Conservation (phyloP, 106 monocot species). For the Acorus calamus region DNA sequence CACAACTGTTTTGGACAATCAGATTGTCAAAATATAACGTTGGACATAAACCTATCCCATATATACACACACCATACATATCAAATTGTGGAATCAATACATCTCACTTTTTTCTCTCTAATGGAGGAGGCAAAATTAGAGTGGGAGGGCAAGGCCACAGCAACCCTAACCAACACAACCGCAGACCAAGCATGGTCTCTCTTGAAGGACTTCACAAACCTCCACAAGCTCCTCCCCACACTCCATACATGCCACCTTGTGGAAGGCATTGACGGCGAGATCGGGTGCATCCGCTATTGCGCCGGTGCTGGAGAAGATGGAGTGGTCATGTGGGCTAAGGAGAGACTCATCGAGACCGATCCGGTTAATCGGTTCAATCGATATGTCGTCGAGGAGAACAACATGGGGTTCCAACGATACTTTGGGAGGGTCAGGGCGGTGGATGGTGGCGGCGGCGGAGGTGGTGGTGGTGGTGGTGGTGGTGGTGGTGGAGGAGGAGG, state of each 20-base stretch:
- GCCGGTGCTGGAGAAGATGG: not conserved
- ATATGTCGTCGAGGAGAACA: conserved; percentile 40
- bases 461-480: not conserved
- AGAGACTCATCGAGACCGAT: conserved; percentile 22
- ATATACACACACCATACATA: no score
- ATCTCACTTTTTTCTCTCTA: no score
- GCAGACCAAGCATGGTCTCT: conserved; percentile 33
- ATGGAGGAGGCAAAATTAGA: no score
- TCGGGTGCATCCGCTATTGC: conserved; percentile 34
- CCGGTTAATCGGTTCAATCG: conserved; percentile 5
- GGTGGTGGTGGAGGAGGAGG: no score
- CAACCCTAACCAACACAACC: conserved; percentile 8
- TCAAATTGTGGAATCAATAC: no score
- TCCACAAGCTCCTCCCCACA: conserved; percentile 23
- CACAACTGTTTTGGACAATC: no score
- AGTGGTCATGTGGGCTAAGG: conserved; percentile 26
- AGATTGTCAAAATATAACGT: no score
- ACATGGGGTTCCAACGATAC: conserved; percentile 37
- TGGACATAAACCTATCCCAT: no score
- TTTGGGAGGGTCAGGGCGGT: conserved; percentile 14
- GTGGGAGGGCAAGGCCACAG: conserved; percentile 28
- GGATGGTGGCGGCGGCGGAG: conserved; percentile 2
- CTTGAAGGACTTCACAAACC: conserved; percentile 28
- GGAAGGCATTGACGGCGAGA: conserved; percentile 25
- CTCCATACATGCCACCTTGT: conserved; percentile 20